These are phyloP conservation scores for Yarrowia alimentaria DNA, from an alignment of 805 yeast genomes.

Conservation along the genomic window DNA sequence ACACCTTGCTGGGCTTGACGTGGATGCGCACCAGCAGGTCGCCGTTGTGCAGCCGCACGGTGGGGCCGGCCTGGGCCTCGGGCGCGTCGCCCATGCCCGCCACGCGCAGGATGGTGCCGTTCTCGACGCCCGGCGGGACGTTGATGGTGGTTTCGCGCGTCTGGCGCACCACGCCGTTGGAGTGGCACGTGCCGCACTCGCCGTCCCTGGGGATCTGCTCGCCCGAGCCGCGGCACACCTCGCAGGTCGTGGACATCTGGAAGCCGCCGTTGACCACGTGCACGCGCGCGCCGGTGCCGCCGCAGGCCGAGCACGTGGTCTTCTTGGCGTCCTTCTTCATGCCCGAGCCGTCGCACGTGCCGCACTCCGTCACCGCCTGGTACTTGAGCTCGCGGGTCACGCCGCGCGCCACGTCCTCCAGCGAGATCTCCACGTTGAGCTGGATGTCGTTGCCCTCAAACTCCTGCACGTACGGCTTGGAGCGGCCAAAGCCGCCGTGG, in stretches of 20 bases:
- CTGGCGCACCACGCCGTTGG: slow-evolving; percentile 76
- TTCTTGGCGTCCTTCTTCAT: slow-evolving; percentile 72
- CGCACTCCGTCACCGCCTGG: slow-evolving; percentile 72
- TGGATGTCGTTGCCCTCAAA: slow-evolving; percentile 89
- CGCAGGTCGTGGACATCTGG: slow-evolving; percentile 94
- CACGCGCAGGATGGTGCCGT: slow-evolving; percentile 80
- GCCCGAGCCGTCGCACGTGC: slow-evolving; percentile 81
- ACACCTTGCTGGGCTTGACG: slow-evolving; percentile 70
- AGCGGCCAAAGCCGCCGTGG: slow-evolving; percentile 42
- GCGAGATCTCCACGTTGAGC: slow-evolving; percentile 65
- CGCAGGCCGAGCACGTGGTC: slow-evolving; percentile 79
- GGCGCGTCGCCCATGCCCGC: slow-evolving; percentile 93
- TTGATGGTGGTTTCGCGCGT: slow-evolving; percentile 74
- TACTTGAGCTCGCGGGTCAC: slow-evolving; percentile 63
- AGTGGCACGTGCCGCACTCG: slow-evolving; percentile 78
- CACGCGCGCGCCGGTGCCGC: slow-evolving; percentile 88
- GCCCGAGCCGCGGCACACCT: slow-evolving; percentile 84
- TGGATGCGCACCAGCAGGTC: slow-evolving; percentile 81
- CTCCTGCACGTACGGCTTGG: slow-evolving; percentile 60
- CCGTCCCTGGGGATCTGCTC: slow-evolving; percentile 65
- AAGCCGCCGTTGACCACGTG: slow-evolving; percentile 89
- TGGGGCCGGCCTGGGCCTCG: slow-evolving; percentile 66
- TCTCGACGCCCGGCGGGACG: slow-evolving; percentile 83
- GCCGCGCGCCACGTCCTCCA: slow-evolving; percentile 89
- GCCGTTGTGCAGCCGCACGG: slow-evolving; percentile 70